Conservation (phyloP, 2,329 filamentous ascomycete genomes). For the Alternaria sp. region DNA sequence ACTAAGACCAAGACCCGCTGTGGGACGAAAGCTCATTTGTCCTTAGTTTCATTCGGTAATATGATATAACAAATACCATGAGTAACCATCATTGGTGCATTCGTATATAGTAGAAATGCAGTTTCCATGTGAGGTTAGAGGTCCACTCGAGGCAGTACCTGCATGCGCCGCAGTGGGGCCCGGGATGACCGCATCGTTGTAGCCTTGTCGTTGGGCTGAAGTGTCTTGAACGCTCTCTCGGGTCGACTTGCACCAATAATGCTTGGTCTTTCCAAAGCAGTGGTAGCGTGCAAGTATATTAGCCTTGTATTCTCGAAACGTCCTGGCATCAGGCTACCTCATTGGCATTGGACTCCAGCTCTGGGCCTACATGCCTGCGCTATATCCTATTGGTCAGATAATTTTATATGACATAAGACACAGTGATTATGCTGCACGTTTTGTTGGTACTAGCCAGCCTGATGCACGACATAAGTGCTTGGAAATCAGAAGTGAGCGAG, state of each 20-base stretch:
- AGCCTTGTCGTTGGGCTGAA: constrained; percentile 31
- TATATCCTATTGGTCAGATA: background rate
- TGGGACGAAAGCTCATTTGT: background rate
- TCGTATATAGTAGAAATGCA: background rate
- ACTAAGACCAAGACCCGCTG: background rate
- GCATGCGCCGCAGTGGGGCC: constrained; percentile 36
- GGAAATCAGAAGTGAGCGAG: background rate
- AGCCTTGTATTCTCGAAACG: constrained; percentile 33
- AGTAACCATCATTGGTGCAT: background rate
- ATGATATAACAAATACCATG: background rate
- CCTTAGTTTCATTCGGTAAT: background rate
- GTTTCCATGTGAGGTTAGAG: background rate
- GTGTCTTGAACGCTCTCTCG: constrained; percentile 15
- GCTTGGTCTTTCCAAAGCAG: constrained; percentile 20
- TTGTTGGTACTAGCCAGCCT: background rate
- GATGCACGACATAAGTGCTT: background rate
- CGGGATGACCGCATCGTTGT: constrained; percentile 31
- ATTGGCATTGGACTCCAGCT: constrained; percentile 15
- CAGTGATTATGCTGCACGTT: background rate
- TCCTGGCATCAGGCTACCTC: constrained; percentile 14
- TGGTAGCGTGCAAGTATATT: constrained; percentile 26
- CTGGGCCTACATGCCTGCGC: background rate
- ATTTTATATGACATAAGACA: background rate
- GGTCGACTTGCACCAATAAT: constrained; percentile 9
- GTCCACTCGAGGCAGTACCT: background rate